Evolutionary conservation across 1,284 basidiomycete species (phyloP).

Genomic region (Ustilago cynodontis): DNA sequence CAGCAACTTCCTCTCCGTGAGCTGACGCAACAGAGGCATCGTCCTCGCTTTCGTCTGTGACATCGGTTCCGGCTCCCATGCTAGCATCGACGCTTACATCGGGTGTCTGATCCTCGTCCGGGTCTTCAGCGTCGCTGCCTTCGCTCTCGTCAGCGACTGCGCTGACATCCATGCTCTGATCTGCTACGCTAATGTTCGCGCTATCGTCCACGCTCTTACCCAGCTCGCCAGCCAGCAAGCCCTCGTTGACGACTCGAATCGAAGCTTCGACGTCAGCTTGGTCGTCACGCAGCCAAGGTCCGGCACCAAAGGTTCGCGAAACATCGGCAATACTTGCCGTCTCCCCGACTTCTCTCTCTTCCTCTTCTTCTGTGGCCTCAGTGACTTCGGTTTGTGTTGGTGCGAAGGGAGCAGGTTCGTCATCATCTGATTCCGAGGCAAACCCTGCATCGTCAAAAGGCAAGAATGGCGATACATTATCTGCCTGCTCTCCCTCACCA

Average conservation of each 20-base stretch:
- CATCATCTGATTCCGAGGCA: conserved; percentile 35
- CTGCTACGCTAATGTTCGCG: neutral
- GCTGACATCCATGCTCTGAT: conserved; percentile 13
- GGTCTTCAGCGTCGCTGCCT: neutral
- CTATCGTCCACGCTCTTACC: neutral
- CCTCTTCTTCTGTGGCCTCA: neutral
- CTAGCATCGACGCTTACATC: neutral
- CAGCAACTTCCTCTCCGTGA: neutral
- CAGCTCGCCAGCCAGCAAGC: neutral
- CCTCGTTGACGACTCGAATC: neutral
- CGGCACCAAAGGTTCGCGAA: conserved; percentile 31
- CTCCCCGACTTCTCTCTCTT: neutral
- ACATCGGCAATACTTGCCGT: conserved; percentile 24
- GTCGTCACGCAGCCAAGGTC: neutral
- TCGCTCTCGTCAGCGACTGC: neutral
- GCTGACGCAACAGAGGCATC: neutral
- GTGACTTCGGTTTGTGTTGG: neutral
- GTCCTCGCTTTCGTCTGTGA: conserved; percentile 8
- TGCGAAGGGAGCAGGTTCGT: conserved; percentile 6
- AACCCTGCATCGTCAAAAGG: conserved; percentile 30
- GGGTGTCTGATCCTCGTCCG: neutral
- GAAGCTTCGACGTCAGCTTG: neutral
- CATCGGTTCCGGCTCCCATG: neutral
- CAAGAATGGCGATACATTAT: conserved; percentile 3
- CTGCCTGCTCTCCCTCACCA: neutral